Evolutionary conservation across 2,329 filamentous ascomycete genomes (phyloP).

Genomic region (Xylariaceae sp.): DNA sequence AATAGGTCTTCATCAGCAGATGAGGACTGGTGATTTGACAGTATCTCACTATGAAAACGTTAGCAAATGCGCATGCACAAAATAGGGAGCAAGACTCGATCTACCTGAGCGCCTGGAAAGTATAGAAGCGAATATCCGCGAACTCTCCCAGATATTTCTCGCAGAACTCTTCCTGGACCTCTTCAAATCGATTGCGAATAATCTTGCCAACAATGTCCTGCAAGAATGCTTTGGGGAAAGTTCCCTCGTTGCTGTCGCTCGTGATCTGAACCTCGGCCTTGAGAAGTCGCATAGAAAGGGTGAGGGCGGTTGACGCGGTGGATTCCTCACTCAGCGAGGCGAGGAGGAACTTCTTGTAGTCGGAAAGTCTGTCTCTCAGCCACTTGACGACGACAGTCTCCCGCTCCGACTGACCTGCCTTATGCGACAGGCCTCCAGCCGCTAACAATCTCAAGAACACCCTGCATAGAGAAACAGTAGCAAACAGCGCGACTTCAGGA

Average conservation of each 20-base stretch:
- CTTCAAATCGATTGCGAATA: slow-evolving; percentile 52
- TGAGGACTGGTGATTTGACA: slow-evolving; percentile 27
- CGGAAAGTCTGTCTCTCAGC: slow-evolving; percentile 68
- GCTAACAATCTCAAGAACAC: slow-evolving; percentile 79
- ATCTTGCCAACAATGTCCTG: slow-evolving; percentile 58
- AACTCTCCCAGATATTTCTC: slow-evolving; percentile 73
- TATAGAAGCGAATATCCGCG: slow-evolving; percentile 80
- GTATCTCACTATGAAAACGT: slow-evolving; percentile 24
- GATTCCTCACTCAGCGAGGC: slow-evolving; percentile 57
- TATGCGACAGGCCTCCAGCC: slow-evolving; percentile 62
- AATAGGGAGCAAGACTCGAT: slow-evolving; percentile 26
- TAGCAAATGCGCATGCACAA: neutral
- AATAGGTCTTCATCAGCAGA: slow-evolving; percentile 38
- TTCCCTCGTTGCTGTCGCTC: slow-evolving; percentile 56
- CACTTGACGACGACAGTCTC: slow-evolving; percentile 70
- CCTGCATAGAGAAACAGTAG: slow-evolving; percentile 76
- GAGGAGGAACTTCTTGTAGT: slow-evolving; percentile 62
- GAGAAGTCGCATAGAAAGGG: slow-evolving; percentile 74
- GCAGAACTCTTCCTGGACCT: slow-evolving; percentile 65
- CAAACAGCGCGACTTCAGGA: slow-evolving; percentile 56
- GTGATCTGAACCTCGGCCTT: slow-evolving; percentile 69
- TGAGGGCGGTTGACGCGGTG: slow-evolving; percentile 65
- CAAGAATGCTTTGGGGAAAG: slow-evolving; percentile 65
- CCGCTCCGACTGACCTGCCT: slow-evolving; percentile 62
- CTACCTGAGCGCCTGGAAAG: slow-evolving; percentile 70